Base-by-base conservation (phyloP, 148 eudicot genomes). In the Rhododendron kiyosumense region DNA sequence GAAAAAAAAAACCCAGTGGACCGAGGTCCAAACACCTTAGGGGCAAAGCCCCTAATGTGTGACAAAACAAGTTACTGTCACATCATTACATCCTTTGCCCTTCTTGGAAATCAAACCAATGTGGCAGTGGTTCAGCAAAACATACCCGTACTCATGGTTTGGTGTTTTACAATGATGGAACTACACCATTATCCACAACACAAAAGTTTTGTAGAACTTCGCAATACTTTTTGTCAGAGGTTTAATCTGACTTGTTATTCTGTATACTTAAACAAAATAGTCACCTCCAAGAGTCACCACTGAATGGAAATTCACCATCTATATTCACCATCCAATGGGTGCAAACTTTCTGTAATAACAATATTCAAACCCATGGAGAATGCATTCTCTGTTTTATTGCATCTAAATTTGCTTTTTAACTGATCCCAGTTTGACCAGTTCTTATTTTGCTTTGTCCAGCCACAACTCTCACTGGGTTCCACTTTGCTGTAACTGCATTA, bases 381-480 rank as follows among this genome's bases (percentile, higher is more conserved):
- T 26, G 30, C 46, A 34, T 38, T 75, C 20, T 75, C 79, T 34
- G 43, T 18, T 7, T 38, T 38, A 34, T 38, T 38, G 43, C n/a
- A 75, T 75, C 67, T n/a, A 84, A 36, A 75, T 51, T 49, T 75
- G 4, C 30, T 51, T 36, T 30, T 30, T 61, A 84, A 24, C 32
- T 22, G 46, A 48, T 73, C 79, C 52, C 45, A 71, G 46, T 51
- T 51, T 76, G 28, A 34, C 69, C 69, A 75, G 48, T 22, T 49
- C 45, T 84, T 88, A 4, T 83, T 86, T 80, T 45, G 38, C 80
- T 82, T 85, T 78, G 11, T 87, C 49, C 98, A 95, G 98, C 98
- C 11, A 95, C 97, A 86, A 93, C 97, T 22, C 90, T 95, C 51
- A 95, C 98, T 34, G 98, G 97, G 49, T 95, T 91, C 73, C 98